Evolutionary conservation across 1,284 basidiomycete genomes (phyloP).

Genomic region (Xerocomus cyaneibrunnescens): DNA sequence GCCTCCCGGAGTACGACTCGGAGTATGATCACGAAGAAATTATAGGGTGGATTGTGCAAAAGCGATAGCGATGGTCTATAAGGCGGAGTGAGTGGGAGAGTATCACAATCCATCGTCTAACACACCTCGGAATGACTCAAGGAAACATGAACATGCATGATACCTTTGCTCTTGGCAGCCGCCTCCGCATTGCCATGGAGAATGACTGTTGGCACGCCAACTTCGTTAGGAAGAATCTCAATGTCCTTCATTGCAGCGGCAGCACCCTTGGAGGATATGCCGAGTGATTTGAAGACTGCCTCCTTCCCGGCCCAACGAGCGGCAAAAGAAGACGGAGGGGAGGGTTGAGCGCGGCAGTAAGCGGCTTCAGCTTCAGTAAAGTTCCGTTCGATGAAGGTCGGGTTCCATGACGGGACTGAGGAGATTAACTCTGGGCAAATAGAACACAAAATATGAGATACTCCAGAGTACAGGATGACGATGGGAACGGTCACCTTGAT

Average conservation of each 20-base stretch:
- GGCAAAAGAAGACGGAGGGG: conserved; percentile 87
- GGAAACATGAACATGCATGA: conserved; percentile 79
- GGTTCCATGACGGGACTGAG: conserved; percentile 86
- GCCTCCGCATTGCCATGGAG: conserved; percentile 83
- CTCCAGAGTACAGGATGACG: conserved; percentile 3
- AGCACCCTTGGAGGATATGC: conserved; percentile 88
- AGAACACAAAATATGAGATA: conserved; percentile 10
- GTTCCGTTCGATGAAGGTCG: conserved; percentile 90
- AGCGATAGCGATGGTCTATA: conserved; percentile 74
- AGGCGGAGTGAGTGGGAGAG: conserved; percentile 13
- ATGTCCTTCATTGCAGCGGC: conserved; percentile 95
- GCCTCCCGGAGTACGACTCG: neutral
- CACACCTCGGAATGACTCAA: conserved; percentile 89
- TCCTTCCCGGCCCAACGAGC: conserved; percentile 98
- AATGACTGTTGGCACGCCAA: conserved; percentile 70
- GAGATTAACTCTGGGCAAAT: conserved; percentile 81
- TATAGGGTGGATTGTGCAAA: conserved; percentile 67
- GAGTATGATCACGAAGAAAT: neutral
- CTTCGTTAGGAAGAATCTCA: conserved; percentile 81
- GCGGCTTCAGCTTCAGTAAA: conserved; percentile 88
- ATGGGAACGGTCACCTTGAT: conserved; percentile 58
- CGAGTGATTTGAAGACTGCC: conserved; percentile 97
- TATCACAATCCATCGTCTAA: conserved; percentile 14
- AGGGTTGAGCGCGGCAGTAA: conserved; percentile 89
- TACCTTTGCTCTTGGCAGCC: conserved; percentile 72